Conservation (phyloP, 768 basidiomycete genomes). For the Tricholoma sp. region DNA sequence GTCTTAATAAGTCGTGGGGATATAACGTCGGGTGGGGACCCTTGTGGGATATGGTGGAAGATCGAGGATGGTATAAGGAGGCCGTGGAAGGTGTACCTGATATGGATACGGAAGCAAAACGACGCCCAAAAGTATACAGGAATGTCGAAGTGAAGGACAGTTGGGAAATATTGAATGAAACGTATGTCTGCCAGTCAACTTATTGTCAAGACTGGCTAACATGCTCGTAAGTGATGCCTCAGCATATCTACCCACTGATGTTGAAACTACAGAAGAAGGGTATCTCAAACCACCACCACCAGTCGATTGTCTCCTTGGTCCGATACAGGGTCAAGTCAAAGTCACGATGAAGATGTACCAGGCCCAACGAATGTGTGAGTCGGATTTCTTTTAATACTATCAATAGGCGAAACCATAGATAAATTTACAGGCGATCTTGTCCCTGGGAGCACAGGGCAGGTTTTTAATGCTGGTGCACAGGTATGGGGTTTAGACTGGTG, state of each 20-base stretch:
- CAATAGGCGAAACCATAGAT: neutral
- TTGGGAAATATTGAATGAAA: conserved; percentile 38
- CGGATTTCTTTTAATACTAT: neutral
- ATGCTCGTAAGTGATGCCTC: conserved; percentile 42
- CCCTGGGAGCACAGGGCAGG: conserved; percentile 52
- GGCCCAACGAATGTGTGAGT: conserved; percentile 52
- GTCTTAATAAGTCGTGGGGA: conserved; percentile 68
- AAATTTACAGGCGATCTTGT: conserved; percentile 50
- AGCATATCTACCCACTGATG: conserved; percentile 56
- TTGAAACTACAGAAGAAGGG: conserved; percentile 44
- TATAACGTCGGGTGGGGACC: conserved; percentile 74
- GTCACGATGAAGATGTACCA: conserved; percentile 53
- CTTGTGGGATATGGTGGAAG: conserved; percentile 75
- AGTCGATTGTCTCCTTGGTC: conserved; percentile 64
- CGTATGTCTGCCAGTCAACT: conserved; percentile 35
- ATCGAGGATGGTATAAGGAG: conserved; percentile 77
- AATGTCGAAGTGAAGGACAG: conserved; percentile 37
- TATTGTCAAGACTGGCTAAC: conserved; percentile 1
- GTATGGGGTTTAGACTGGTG: conserved; percentile 96
- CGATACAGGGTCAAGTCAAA: conserved; percentile 45
- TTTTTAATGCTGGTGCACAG: conserved; percentile 85
- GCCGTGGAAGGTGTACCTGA: conserved; percentile 27
- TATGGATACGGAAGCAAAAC: conserved; percentile 39
- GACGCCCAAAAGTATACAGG: conserved; percentile 57
- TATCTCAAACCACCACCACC: conserved; percentile 47